A percentile compares a stretch with the other conserved stretches of the same genome.
These are phyloP conservation scores for Bretziella fagacearum DNA, from an alignment of 2,329 filamentous ascomycete genomes.

Conservation along the genomic window DNA sequence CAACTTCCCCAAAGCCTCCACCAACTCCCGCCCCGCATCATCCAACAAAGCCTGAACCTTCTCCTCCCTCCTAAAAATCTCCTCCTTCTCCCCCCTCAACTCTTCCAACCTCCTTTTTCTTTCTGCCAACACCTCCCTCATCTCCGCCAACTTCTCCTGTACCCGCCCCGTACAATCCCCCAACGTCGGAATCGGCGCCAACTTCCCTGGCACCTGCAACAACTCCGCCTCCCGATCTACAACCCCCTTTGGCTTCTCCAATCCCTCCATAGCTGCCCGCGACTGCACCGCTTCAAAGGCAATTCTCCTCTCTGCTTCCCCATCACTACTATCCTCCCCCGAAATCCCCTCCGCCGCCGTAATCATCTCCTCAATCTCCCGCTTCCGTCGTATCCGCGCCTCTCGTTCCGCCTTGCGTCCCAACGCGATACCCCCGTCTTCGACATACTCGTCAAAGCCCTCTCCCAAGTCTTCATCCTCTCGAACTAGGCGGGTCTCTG, in stretches of 20 bases:
- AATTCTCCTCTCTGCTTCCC: slow-evolving; percentile 51
- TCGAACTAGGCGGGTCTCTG: slow-evolving; percentile 55
- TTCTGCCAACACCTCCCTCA: slow-evolving; percentile 44
- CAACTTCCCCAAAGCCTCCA: slow-evolving; percentile 26
- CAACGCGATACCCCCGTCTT: slow-evolving; percentile 64
- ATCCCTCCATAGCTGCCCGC: slow-evolving; percentile 71
- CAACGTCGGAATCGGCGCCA: slow-evolving; percentile 50
- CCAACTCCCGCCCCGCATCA: slow-evolving; percentile 54
- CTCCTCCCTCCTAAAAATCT: slow-evolving; percentile 51
- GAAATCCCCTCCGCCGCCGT: slow-evolving; percentile 54
- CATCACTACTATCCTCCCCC: slow-evolving; percentile 49
- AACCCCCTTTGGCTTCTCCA: slow-evolving; percentile 46
- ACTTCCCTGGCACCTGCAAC: slow-evolving; percentile 7
- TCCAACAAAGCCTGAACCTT: slow-evolving; percentile 69
- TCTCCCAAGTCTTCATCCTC: slow-evolving; percentile 90
- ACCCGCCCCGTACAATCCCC: slow-evolving; percentile 48
- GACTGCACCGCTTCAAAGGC: slow-evolving; percentile 83
- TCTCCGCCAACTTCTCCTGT: slow-evolving; percentile 40
- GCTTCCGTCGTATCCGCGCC: slow-evolving; percentile 45
- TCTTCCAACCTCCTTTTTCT: slow-evolving; percentile 48
- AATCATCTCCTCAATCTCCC: slow-evolving; percentile 73
- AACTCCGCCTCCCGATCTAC: slow-evolving; percentile 20
- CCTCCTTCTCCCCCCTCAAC: slow-evolving; percentile 48
- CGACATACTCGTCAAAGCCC: slow-evolving; percentile 82
- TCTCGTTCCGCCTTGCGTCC: slow-evolving; percentile 65